Evolutionary conservation across 73 alveolate genomes (phyloP).

Genomic region (Blepharisma japonicum): DNA sequence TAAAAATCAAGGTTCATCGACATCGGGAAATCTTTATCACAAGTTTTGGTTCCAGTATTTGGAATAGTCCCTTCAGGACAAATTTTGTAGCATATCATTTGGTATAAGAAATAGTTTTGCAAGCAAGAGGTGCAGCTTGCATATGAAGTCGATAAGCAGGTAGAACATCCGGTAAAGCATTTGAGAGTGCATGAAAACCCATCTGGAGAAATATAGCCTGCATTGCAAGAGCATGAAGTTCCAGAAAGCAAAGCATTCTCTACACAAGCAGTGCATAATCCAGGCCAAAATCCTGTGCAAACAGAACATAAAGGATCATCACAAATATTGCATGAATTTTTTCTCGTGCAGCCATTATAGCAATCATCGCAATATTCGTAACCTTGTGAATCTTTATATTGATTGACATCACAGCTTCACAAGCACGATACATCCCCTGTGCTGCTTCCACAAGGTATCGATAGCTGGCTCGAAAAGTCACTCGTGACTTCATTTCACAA

Average conservation of each 20-base stretch:
- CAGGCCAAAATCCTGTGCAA: not conserved
- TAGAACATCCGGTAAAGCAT: not conserved
- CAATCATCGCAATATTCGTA: not conserved
- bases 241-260: conserved; percentile 27
- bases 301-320: not conserved
- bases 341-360: not conserved
- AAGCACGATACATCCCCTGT: not conserved
- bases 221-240: not conserved
- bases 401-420: not conserved
- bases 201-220: not conserved
- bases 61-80: not conserved
- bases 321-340: conserved; percentile 24
- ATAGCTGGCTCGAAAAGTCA: not conserved
- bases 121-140: not conserved
- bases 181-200: not conserved
- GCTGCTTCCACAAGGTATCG: not conserved
- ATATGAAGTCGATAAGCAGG: too few relatives aligned
- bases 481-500: not conserved
- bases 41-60: too few relatives aligned
- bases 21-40: too few relatives aligned
- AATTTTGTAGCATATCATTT: not conserved
- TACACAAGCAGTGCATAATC: not conserved
- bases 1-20: too few relatives aligned
- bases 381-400: not conserved
- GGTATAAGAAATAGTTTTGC: not conserved